These are phyloP conservation scores for Pyrenochaeta sp. DNA, from an alignment of 2,329 filamentous ascomycete genomes.

Conservation along the genomic window DNA sequence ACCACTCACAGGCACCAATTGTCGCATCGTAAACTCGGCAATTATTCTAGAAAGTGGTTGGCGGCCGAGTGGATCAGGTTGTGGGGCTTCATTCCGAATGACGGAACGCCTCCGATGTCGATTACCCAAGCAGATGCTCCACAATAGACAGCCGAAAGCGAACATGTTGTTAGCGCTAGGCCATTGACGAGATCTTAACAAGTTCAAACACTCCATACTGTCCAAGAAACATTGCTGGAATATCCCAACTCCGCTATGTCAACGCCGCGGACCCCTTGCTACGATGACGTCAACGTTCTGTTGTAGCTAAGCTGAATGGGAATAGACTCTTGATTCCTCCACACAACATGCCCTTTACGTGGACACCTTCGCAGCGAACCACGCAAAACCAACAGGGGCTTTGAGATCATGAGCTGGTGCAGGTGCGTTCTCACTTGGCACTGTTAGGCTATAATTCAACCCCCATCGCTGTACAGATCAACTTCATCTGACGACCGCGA, in stretches of 20 bases:
- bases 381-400: too few relatives aligned
- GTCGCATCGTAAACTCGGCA: constrained; percentile 8
- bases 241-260: too few relatives aligned
- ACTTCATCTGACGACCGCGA: constrained; percentile 24
- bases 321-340: too few relatives aligned
- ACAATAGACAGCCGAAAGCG: constrained; percentile 6
- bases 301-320: neutral
- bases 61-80: constrained; percentile 5
- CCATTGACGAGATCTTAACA: neutral
- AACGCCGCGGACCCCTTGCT: neutral
- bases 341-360: neutral
- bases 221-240: too few relatives aligned
- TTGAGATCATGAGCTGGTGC: too few relatives aligned
- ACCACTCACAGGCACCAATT: neutral
- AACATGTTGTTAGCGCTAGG: neutral
- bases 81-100: neutral
- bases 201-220: too few relatives aligned
- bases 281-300: neutral
- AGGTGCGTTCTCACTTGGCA: neutral
- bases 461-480: constrained; percentile 19
- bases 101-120: constrained; percentile 5
- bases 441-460: neutral
- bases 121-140: neutral
- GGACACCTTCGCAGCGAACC: too few relatives aligned
- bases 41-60: neutral